phyloP scores from a whole-genome alignment of 371 early-diverging fungal species.

The Dichotomocladium elegans region DNA sequence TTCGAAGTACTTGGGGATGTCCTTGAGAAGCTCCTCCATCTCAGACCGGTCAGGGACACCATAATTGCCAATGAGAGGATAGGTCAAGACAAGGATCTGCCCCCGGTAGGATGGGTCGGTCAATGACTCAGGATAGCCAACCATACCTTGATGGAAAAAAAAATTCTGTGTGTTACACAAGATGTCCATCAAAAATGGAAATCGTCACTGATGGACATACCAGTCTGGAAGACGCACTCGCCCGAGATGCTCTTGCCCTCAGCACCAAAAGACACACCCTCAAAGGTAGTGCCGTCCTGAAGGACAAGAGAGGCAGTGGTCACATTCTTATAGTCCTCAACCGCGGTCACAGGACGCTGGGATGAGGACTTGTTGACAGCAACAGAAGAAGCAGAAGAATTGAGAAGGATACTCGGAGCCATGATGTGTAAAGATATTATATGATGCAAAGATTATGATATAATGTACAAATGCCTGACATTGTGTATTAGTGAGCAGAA shows the following conservation, averaged over 20 bases:
- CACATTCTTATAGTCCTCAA: conserved; percentile 39
- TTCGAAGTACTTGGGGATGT: conserved; percentile 86
- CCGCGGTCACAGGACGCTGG: conserved; percentile 53
- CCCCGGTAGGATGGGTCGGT: conserved; percentile 96
- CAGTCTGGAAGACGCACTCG: conserved; percentile 97
- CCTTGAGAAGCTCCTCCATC: conserved; percentile 76
- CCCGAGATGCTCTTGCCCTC: conserved; percentile 84
- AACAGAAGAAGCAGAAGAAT: conserved; percentile 28
- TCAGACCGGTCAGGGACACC: conserved; percentile 80
- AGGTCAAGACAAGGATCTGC: conserved; percentile 90
- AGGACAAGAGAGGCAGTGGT: conserved; percentile 71
- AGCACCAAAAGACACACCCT: conserved; percentile 93
- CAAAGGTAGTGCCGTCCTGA: conserved; percentile 79
- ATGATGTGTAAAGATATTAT: conserved; percentile 13
- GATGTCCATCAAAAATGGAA: background rate
- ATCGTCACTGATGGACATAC: conserved; percentile 41
- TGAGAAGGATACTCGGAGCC: conserved; percentile 34
- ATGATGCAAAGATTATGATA: conserved; percentile 5
- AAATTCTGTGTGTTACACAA: conserved; percentile 1
- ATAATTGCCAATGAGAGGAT: conserved; percentile 89
- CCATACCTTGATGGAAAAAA: conserved; percentile 50
- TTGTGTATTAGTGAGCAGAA: background rate
- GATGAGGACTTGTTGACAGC: no score
- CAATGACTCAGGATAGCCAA: conserved; percentile 88
- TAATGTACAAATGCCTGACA: background rate